Base-by-base conservation (phyloP, 352 stramenopile genomes). In the Globisporangium orthogonon region DNA sequence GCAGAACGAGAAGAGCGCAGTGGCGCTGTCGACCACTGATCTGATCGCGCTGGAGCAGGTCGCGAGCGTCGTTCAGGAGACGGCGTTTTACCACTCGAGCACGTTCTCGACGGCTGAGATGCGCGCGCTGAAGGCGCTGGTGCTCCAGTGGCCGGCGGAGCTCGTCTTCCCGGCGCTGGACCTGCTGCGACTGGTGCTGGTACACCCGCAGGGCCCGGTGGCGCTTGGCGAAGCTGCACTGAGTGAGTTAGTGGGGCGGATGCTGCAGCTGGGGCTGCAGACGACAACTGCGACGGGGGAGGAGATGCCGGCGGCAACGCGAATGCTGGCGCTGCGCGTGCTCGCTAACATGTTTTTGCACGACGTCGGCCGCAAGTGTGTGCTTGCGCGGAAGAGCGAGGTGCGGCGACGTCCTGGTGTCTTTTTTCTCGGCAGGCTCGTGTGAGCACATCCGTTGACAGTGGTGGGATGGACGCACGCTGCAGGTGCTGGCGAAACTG, bases 121-220 rank as follows among this genome's bases (percentile, higher is more conserved):
- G 10, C 31, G 61, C 18, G 62, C 76, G 2, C 56, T 98, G 41
- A 64, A 61, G 33, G 75, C 71, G 31, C 74, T 91, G 33, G 50
- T 98, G 14, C 56, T 70, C 7, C 59, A 66, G 3, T 97, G 92
- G 86, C 77, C 86, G 5, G 73, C 73, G 0, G 73, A 80, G 11
- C 56, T 89, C 35, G 86, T 81, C 4, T 98, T 98, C 69, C 91
- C 94, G 11, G 86, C 78, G 4, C 70, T 98, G 29, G 95, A 98
- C 72, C 64, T 98, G 60, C 78, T 95, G 33, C 84, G 95, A 7
- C 71, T 98, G 15, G 75, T 93, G 35, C 56, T 97, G 2, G 67
- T 95, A 6, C 95, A 98, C 63, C 92, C 94, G 0, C 81, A 97
- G 62, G 91, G 83, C 0, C 66, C 76, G 3, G 50, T 23, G 9